Conservation (phyloP, 2,329 filamentous ascomycete species). For the Pyrenochaeta sp. region DNA sequence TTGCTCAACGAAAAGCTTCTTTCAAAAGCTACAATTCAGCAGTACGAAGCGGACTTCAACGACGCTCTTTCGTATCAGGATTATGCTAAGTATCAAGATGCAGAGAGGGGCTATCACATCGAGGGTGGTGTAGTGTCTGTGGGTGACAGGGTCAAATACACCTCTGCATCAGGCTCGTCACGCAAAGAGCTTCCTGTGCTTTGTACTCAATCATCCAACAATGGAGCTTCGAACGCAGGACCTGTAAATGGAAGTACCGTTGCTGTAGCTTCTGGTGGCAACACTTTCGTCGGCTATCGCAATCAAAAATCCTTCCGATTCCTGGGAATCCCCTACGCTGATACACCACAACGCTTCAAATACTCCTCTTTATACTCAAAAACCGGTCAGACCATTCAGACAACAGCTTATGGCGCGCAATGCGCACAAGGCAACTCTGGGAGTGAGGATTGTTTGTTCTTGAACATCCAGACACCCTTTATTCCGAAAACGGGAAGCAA, state of each 20-base stretch:
- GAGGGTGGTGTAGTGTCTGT: slow-evolving; percentile 51
- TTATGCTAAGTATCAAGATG: slow-evolving; percentile 50
- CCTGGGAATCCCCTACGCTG: slow-evolving; percentile 57
- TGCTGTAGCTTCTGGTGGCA: slow-evolving; percentile 52
- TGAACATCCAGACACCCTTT: slow-evolving; percentile 58
- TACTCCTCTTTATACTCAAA: slow-evolving; percentile 59
- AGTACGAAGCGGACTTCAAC: slow-evolving; percentile 57
- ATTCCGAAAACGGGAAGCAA: slow-evolving; percentile 50
- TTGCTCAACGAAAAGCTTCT: slow-evolving; percentile 60
- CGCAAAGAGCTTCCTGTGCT: slow-evolving; percentile 55
- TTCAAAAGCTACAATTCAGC: slow-evolving; percentile 51
- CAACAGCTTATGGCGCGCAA: slow-evolving; percentile 56
- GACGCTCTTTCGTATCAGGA: slow-evolving; percentile 57
- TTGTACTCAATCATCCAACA: slow-evolving; percentile 60
- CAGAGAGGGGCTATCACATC: slow-evolving; percentile 55
- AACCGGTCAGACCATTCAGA: slow-evolving; percentile 56
- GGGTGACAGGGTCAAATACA: slow-evolving; percentile 46
- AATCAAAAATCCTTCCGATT: slow-evolving; percentile 62
- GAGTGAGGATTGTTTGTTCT: slow-evolving; percentile 59
- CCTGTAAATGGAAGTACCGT: slow-evolving; percentile 44
- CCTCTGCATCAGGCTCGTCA: slow-evolving; percentile 29
- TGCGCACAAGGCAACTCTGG: slow-evolving; percentile 54
- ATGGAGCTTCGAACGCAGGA: slow-evolving; percentile 36
- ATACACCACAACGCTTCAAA: slow-evolving; percentile 53
- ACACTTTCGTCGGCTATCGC: slow-evolving; percentile 60